phyloP scores from a whole-genome alignment of 208 protist species.

The Acanthamoeba rhysodes region DNA sequence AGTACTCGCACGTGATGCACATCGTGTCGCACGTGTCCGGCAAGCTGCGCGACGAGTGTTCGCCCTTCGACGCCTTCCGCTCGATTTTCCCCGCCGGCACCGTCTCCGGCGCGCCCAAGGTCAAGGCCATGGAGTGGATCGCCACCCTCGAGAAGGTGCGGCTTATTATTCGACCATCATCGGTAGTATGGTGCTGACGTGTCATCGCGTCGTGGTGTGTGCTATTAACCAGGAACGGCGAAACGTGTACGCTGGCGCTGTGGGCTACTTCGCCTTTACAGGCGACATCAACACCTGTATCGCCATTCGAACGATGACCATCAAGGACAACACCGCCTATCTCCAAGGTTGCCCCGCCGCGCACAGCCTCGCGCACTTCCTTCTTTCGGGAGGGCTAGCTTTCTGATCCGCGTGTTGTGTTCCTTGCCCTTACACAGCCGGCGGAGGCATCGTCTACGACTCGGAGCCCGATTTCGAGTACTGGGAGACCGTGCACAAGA shows the following conservation, averaged over 20 bases:
- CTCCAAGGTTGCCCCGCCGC: constrained; percentile 71
- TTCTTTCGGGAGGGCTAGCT: neutral
- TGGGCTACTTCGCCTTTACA: constrained; percentile 80
- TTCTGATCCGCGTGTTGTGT: neutral
- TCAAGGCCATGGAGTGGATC: constrained; percentile 87
- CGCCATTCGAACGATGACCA: constrained; percentile 82
- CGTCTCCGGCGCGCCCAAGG: constrained; percentile 84
- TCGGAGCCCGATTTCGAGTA: constrained; percentile 83
- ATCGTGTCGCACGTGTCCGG: constrained; percentile 82
- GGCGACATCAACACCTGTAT: constrained; percentile 87
- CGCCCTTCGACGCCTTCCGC: constrained; percentile 85
- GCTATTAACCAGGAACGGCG: constrained; percentile 34
- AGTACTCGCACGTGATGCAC: constrained; percentile 88
- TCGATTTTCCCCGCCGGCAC: constrained; percentile 89
- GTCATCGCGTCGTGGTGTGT: neutral
- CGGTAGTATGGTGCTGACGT: too few relatives aligned
- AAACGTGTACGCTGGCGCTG: constrained; percentile 84
- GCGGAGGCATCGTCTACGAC: constrained; percentile 88
- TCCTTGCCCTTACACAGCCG: constrained; percentile 2
- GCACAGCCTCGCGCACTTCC: too few relatives aligned
- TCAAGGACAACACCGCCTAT: constrained; percentile 75
- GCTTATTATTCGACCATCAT: neutral
- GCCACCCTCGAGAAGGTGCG: constrained; percentile 74
- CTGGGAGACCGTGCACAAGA: constrained; percentile 84
- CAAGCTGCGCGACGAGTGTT: constrained; percentile 76